These are phyloP conservation scores for Cutaneotrichosporon spelunceum DNA, from an alignment of 1,284 basidiomycete genomes.

Conservation along the genomic window DNA sequence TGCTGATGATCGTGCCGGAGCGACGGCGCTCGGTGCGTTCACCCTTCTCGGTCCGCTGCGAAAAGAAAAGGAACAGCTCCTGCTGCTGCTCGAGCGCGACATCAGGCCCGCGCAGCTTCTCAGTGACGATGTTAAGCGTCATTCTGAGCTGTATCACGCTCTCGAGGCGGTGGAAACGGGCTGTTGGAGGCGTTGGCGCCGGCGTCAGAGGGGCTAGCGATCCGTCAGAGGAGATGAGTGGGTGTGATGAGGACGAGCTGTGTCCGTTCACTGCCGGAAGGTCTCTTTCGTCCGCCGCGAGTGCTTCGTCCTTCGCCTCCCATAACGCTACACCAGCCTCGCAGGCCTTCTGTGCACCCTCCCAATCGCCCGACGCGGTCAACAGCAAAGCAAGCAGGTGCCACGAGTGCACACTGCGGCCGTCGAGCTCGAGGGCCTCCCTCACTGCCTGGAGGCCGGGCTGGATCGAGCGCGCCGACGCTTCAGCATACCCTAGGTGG, in stretches of 20 bases:
- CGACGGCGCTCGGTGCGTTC: constrained; percentile 1
- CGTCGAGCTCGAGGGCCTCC: constrained; percentile 70
- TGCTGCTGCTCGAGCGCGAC: constrained; percentile 78
- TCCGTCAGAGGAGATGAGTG: constrained; percentile 13
- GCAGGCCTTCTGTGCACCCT: constrained; percentile 70
- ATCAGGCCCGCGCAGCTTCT: constrained; percentile 81
- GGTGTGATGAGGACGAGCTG: constrained; percentile 20
- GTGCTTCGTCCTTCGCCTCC: constrained; percentile 52
- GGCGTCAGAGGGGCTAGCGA: neutral
- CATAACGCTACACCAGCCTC: constrained; percentile 64
- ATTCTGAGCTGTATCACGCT: constrained; percentile 79
- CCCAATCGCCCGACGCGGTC: constrained; percentile 76
- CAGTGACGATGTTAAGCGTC: constrained; percentile 77
- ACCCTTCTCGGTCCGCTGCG: constrained; percentile 23
- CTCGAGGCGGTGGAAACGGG: constrained; percentile 49
- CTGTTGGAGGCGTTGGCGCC: neutral
- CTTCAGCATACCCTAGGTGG: constrained; percentile 73
- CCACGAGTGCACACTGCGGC: constrained; percentile 76
- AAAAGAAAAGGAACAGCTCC: constrained; percentile 79
- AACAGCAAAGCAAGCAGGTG: constrained; percentile 83
- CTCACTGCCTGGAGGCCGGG: constrained; percentile 68
- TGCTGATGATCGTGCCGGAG: neutral
- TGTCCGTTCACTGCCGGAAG: constrained; percentile 22
- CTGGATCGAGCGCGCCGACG: constrained; percentile 67
- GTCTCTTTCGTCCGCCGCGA: constrained; percentile 18